These are phyloP conservation scores for Bipolaris victoriae DNA, from an alignment of 2,329 filamentous ascomycete genomes.

Conservation along the genomic window DNA sequence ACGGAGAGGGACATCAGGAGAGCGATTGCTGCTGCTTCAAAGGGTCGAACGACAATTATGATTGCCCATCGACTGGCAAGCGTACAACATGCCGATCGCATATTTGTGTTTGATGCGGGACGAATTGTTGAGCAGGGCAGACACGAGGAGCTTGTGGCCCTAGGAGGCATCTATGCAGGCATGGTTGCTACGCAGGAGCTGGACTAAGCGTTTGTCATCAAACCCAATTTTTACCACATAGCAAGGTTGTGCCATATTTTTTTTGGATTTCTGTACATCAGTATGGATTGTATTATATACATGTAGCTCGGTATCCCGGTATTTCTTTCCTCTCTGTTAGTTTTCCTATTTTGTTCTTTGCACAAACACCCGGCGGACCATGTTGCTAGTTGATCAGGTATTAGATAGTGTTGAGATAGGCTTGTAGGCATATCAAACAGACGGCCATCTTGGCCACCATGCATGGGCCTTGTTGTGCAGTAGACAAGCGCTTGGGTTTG, in stretches of 20 bases:
- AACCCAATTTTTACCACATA: not conserved
- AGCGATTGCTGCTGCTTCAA: constrained; percentile 50
- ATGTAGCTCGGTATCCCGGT: not conserved
- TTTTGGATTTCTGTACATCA: not conserved
- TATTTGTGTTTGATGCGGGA: constrained; percentile 76
- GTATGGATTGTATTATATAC: not conserved
- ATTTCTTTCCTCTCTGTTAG: not conserved
- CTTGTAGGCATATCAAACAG: not conserved
- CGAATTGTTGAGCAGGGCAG: constrained; percentile 66
- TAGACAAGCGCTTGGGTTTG: not conserved
- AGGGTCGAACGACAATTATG: constrained; percentile 68
- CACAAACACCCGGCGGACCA: not conserved
- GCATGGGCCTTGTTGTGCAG: not conserved
- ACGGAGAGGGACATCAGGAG: constrained; percentile 53
- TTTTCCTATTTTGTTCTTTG: not conserved
- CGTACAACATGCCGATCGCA: constrained; percentile 79
- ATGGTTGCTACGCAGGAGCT: constrained; percentile 48
- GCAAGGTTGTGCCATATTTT: no score
- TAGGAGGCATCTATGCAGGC: constrained; percentile 43
- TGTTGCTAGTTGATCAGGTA: not conserved
- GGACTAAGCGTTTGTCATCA: constrained; percentile 26
- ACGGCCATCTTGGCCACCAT: not conserved
- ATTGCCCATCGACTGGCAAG: constrained; percentile 80
- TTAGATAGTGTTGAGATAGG: not conserved
- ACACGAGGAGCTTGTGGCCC: constrained; percentile 62